Percentiles rank a stretch among this genome's conserved stretches.
phyloP scores from a whole-genome alignment of 2,329 filamentous ascomycete species.

The Phymatotrichopsis omnivora region DNA sequence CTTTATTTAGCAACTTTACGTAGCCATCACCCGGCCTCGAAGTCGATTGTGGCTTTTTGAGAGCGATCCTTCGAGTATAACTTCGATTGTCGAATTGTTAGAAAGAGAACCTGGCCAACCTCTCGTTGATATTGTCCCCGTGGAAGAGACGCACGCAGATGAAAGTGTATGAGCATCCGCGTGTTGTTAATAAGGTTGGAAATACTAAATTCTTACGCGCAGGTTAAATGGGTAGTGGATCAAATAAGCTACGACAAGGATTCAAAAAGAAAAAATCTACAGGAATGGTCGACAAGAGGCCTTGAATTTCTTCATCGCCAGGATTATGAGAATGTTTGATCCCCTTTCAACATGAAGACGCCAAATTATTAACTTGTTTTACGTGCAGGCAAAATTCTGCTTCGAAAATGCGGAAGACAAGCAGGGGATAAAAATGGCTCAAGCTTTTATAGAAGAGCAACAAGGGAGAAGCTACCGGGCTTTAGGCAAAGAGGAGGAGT shows the following conservation, averaged over 20 bases:
- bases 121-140: conserved; percentile 11
- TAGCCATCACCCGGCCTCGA: conserved; percentile 20
- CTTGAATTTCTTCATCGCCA: conserved; percentile 12
- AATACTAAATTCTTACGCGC: not conserved
- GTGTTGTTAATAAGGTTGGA: too few relatives aligned
- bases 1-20: conserved; percentile 16
- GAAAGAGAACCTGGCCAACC: conserved; percentile 6
- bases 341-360: too few relatives aligned
- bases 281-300: conserved; percentile 18
- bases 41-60: conserved; percentile 18
- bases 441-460: conserved; percentile 12
- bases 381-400: conserved; percentile 11
- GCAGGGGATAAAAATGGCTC: conserved; percentile 3
- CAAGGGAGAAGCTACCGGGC: conserved; percentile 13
- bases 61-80: conserved; percentile 4
- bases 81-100: conserved; percentile 13
- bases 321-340: not conserved
- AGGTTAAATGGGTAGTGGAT: not conserved
- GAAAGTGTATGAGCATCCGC: too few relatives aligned
- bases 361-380: not conserved
- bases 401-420: conserved; percentile 15
- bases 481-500: not conserved
- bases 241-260: conserved; percentile 5
- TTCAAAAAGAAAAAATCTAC: conserved; percentile 15
- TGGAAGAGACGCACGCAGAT: too few relatives aligned